Percentiles rank a stretch among this genome's conserved stretches.
phyloP scores from a whole-genome alignment of 129 eudicot genomes.

The Tagetes erecta region DNA sequence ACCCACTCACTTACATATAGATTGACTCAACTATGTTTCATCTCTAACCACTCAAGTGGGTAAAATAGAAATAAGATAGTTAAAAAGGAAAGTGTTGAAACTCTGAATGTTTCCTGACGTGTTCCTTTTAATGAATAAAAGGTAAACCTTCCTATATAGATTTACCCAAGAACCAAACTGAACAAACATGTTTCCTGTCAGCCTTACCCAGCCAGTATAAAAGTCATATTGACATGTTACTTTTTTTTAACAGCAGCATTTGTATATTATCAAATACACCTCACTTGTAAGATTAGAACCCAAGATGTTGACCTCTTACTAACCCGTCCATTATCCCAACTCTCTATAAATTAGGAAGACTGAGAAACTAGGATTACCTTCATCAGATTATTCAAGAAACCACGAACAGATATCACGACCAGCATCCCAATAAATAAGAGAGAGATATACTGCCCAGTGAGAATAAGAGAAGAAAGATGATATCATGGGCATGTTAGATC shows the following conservation, averaged over 20 bases:
- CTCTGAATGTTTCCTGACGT: background rate
- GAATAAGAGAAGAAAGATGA: background rate
- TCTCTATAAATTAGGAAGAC: background rate
- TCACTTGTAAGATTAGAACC: too few species aligned
- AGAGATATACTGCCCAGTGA: conserved; percentile 74
- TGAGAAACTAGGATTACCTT: conserved; percentile 56
- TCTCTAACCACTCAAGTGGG: background rate
- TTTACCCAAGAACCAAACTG: background rate
- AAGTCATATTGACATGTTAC: background rate
- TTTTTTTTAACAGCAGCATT: too few species aligned
- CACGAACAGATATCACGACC: conserved; percentile 93
- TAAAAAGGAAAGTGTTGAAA: background rate
- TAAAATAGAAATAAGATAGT: background rate
- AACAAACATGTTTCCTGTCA: background rate
- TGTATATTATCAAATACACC: too few species aligned
- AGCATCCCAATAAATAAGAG: conserved; percentile 94
- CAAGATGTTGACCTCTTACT: background rate
- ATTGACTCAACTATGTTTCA: background rate
- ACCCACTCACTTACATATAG: background rate
- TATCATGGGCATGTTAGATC: conserved; percentile 13
- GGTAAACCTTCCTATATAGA: background rate
- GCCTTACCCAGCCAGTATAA: background rate
- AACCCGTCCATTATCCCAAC: background rate
- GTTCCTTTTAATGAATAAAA: background rate
- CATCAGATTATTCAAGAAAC: conserved; percentile 88